These are phyloP conservation scores for Ganoderma meredithae DNA, from an alignment of 1,284 basidiomycete genomes.

Conservation along the genomic window DNA sequence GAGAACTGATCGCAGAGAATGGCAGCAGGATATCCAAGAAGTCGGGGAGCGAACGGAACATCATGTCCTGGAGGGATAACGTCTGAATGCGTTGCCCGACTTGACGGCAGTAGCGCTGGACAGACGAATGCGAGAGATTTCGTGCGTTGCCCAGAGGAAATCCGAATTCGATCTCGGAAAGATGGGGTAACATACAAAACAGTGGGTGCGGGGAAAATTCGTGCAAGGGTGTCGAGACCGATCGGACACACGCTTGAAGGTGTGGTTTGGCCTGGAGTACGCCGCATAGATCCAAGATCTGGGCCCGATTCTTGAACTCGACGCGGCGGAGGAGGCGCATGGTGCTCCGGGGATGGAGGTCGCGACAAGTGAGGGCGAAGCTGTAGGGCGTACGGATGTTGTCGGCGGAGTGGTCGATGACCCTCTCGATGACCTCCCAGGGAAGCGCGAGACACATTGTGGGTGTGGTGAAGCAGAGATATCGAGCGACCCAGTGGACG, in stretches of 20 bases:
- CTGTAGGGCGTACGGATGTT: background rate
- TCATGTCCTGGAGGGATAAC: background rate
- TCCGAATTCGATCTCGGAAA: background rate
- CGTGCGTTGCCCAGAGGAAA: no score
- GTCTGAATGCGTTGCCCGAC: background rate
- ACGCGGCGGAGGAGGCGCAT: background rate
- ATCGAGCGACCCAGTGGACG: no score
- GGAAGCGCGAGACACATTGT: background rate
- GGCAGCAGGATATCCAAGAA: background rate
- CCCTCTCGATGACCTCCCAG: conserved; percentile 8
- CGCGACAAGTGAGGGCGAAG: conserved; percentile 2
- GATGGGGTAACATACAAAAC: background rate
- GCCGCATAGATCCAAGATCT: background rate
- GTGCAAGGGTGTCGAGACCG: background rate
- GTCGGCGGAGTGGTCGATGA: background rate
- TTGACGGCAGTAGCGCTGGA: background rate
- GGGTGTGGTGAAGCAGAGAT: no score
- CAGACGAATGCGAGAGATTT: background rate
- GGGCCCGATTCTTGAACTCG: background rate
- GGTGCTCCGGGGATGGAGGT: background rate
- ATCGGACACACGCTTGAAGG: background rate
- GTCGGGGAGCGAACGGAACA: background rate
- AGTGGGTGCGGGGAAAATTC: background rate
- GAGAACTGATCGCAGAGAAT: background rate
- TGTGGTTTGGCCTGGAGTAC: background rate